Conservation (phyloP, 306 rosid species). For the Vigna reflexopilosa region DNA sequence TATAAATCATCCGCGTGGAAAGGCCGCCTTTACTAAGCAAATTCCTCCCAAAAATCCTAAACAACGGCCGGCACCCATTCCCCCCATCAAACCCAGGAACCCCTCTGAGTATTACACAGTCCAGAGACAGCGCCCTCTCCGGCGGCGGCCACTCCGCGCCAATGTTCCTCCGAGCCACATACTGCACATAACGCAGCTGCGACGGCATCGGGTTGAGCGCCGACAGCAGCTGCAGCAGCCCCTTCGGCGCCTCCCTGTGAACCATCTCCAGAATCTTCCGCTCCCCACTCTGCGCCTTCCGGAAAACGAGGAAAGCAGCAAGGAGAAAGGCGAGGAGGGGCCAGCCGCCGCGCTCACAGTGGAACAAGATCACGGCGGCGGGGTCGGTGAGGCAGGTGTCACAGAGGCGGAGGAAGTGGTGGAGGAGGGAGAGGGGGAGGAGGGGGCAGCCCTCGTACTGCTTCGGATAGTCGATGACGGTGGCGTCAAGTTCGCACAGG, state of each 20-base stretch:
- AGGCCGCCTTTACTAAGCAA: constrained; percentile 83
- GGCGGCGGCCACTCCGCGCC: constrained; percentile 94
- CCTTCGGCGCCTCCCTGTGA: constrained; percentile 94
- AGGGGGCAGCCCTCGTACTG: constrained; percentile 97
- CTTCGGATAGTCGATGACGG: constrained; percentile 91
- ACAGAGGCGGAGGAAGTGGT: constrained; percentile 89
- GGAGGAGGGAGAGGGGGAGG: constrained; percentile 80
- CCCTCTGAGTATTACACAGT: constrained; percentile 86
- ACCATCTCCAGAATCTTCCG: constrained; percentile 86
- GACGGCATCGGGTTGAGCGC: constrained; percentile 93
- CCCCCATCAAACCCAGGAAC: constrained; percentile 84
- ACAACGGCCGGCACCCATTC: constrained; percentile 86
- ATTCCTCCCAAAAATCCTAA: constrained; percentile 91
- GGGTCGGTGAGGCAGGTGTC: constrained; percentile 89
- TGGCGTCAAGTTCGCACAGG: constrained; percentile 78
- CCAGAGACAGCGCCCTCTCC: constrained; percentile 89
- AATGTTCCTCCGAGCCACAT: constrained; percentile 90
- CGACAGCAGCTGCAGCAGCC: constrained; percentile 81
- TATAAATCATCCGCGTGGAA: constrained; percentile 84
- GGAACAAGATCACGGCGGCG: constrained; percentile 74
- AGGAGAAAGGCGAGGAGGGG: constrained; percentile 88
- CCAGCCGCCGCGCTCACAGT: constrained; percentile 99
- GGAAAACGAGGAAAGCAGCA: constrained; percentile 74
- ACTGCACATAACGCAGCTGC: constrained; percentile 92
- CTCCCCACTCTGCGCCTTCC: constrained; percentile 78